phyloP scores from a whole-genome alignment of 495 filamentous ascomycete species.

The Xylaria nigripes region DNA sequence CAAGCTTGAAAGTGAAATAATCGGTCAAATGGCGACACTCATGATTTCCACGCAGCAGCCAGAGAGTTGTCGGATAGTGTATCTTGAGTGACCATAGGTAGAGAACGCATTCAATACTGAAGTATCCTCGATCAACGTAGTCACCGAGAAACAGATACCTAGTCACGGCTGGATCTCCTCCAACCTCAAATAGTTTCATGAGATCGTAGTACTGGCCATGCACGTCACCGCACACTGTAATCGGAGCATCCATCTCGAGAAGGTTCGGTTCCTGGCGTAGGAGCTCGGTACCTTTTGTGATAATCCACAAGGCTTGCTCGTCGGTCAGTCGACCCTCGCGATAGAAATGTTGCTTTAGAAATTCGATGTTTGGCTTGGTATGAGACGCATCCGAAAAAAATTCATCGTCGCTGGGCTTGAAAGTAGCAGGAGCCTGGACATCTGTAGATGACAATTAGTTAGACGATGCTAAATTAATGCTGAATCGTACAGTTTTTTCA shows the following conservation, averaged over 20 bases:
- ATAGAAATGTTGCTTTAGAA: constrained; percentile 96
- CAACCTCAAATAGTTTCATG: constrained; percentile 99
- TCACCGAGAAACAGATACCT: constrained; percentile 95
- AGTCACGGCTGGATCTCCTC: constrained; percentile 92
- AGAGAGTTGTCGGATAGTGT: constrained; percentile 95
- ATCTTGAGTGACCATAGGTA: constrained; percentile 98
- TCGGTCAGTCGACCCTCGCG: constrained; percentile 94
- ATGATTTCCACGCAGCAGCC: constrained; percentile 94
- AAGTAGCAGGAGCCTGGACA: constrained; percentile 93
- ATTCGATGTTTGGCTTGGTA: constrained; percentile 82
- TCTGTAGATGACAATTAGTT: constrained; percentile 44
- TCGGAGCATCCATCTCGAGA: constrained; percentile 98
- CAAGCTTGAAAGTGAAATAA: constrained; percentile 99
- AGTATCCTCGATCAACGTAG: constrained; percentile 96
- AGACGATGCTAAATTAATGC: background rate
- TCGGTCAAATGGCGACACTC: constrained; percentile 98
- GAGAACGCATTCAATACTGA: constrained; percentile 97
- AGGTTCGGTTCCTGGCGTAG: constrained; percentile 85
- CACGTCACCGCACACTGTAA: constrained; percentile 98
- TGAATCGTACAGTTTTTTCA: background rate
- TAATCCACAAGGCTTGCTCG: constrained; percentile 94
- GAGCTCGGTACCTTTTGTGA: constrained; percentile 73
- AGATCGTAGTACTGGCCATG: constrained; percentile 98
- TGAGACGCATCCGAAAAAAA: constrained; percentile 67
- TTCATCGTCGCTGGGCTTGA: constrained; percentile 75